Percentiles rank a stretch among this genome's conserved stretches.
Conservation (phyloP, 192 early-diverging fungal genomes). For the Lunasporangiospora selenospora region DNA sequence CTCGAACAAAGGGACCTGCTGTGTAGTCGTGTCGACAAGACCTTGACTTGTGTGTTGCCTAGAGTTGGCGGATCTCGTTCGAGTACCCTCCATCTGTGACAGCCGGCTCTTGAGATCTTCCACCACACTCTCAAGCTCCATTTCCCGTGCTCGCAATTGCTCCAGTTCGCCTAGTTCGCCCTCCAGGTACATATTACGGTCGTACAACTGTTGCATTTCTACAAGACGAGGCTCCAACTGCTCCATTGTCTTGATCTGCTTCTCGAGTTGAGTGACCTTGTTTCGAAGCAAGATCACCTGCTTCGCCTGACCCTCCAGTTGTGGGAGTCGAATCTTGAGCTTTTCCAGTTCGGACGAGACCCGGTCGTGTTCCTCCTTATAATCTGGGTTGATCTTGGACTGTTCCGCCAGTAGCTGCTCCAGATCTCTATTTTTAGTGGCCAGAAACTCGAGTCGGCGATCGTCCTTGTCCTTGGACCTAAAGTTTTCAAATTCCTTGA, state of each 20-base stretch:
- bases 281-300: constrained; percentile 31
- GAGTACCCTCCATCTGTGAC: constrained; percentile 27
- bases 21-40: too few relatives aligned
- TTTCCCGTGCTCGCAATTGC: constrained; percentile 37
- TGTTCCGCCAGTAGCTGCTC: constrained; percentile 26
- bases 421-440: constrained; percentile 25
- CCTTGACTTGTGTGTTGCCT: too few relatives aligned
- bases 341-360: constrained; percentile 31
- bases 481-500: constrained; percentile 40
- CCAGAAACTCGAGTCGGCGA: constrained; percentile 31
- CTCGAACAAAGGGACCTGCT: too few relatives aligned
- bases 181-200: constrained; percentile 41
- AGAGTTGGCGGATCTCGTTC: too few relatives aligned
- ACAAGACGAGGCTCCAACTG: constrained; percentile 31
- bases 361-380: constrained; percentile 34
- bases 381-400: constrained; percentile 31
- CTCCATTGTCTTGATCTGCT: constrained; percentile 48
- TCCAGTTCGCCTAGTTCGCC: constrained; percentile 36
- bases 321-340: constrained; percentile 34
- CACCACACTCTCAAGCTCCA: constrained; percentile 32
- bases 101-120: constrained; percentile 26
- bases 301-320: constrained; percentile 40
- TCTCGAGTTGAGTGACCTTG: constrained; percentile 34
- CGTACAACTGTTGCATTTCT: constrained; percentile 31
- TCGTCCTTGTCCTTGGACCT: constrained; percentile 45